Base-by-base conservation (phyloP, 768 basidiomycete genomes). In the Boletus vinaceobasis region DNA sequence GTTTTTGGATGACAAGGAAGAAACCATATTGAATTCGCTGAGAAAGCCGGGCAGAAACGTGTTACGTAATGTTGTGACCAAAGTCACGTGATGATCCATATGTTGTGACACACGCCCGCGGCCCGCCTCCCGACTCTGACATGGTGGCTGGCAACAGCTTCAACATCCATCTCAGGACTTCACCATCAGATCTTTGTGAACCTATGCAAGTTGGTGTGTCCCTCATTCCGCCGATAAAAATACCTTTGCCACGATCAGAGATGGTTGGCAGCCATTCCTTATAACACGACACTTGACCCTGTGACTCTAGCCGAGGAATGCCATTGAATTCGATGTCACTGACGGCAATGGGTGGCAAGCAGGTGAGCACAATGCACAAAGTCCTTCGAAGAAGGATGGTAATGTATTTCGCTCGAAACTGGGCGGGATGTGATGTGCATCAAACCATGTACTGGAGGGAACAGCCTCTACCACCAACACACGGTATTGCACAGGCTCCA, bases 41-140 rank as follows among this genome's bases (percentile, higher is more conserved):
- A 23, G 23, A 23, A 27, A 43, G n/a, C 50, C 65, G 66, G 65
- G 56, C 49, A 26, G 58, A 50, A 43, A 46, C 67, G 65, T 38
- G 62, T 55, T 43, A 40, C 50, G 40, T 36, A 40, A 39, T 38
- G 27, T 29, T 52, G 61, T 64, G 65, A 66, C 59, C 27, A 1
- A 3, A 0, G 2, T 62, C 65, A 65, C 55, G 58, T 64, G 56
- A 52, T 2, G 7, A 33, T 13, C 23, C 11, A 14, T n/a, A 36
- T 27, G 5, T 17, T 27, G 23, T 48, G 47, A 37, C 47, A 37
- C 7, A 23, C 23, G 23, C 23, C 23, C 23, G 23, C 23, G 23
- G 23, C 23, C 23, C 23, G 23, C 23, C 23, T 23, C 23, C 23
- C 23, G 23, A 23, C 23, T n/a, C n/a, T n/a, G 23, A 23, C 23